Conservation (phyloP, 2,329 filamentous ascomycete genomes). For the Cyphellophora europaea region DNA sequence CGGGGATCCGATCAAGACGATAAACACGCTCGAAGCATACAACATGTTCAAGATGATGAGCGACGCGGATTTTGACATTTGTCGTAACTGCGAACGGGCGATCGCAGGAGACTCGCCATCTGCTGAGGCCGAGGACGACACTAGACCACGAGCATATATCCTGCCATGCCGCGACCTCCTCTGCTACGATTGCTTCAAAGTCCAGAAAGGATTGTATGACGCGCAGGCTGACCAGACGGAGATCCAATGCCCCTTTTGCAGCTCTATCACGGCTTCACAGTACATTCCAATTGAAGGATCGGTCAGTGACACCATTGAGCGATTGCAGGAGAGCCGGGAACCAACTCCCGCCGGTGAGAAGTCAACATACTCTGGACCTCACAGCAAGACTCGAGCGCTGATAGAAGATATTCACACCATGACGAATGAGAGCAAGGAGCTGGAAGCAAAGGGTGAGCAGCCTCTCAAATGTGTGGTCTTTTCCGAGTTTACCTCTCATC, state of each 20-base stretch:
- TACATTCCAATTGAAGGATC: constrained; percentile 61
- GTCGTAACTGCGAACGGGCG: constrained; percentile 58
- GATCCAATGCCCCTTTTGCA: constrained; percentile 61
- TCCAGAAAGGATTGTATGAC: constrained; percentile 47
- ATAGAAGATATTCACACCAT: constrained; percentile 62
- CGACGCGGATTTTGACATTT: constrained; percentile 68
- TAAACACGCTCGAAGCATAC: constrained; percentile 66
- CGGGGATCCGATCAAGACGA: constrained; percentile 47
- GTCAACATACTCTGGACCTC: constrained; percentile 66
- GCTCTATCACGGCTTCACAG: constrained; percentile 50
- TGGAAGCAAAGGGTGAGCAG: constrained; percentile 48
- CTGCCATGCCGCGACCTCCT: constrained; percentile 81
- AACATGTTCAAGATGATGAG: constrained; percentile 77
- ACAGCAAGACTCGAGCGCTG: constrained; percentile 83
- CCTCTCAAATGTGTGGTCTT: constrained; percentile 92
- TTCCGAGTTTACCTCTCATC: constrained; percentile 89
- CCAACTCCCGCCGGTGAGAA: constrained; percentile 40
- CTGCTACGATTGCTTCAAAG: constrained; percentile 62
- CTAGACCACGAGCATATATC: constrained; percentile 62
- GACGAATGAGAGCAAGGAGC: constrained; percentile 49
- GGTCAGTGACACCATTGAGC: constrained; percentile 37
- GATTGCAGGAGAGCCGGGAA: constrained; percentile 32
- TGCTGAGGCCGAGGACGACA: constrained; percentile 42
- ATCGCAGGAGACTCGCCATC: constrained; percentile 39
- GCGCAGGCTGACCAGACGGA: constrained; percentile 31